Evolutionary conservation across 164 flowering plant genomes (phyloP), one percentile per base, ranked within the genome.

Genomic region (Chimonanthus praecox): DNA sequence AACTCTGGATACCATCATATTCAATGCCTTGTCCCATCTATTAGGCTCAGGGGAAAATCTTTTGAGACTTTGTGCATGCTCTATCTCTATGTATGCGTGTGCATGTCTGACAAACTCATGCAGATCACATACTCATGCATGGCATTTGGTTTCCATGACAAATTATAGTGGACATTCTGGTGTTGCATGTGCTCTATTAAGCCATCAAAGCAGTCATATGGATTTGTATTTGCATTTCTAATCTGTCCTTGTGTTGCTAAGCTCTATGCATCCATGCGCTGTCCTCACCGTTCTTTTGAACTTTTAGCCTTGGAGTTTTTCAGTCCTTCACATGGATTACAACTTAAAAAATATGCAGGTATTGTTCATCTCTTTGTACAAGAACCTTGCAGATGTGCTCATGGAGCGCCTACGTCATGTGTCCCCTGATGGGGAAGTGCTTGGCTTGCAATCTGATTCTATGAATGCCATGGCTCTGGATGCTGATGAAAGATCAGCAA

Each of bases 301-400:
- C 4, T 13, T 54, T 4, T 54, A n/a, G 60, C 16, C 60, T 66
- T 46, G 13, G 15, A 15, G 44, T 47, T 47, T 74, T 58, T 71
- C 3, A 10, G 43, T 67, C 11, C 44, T 80, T 16, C 33, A 46
- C 4, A n/a, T 74, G 70, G 48, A 68, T 46, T 47, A n/a, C 65
- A 51, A 65, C 71, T 64, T 15, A 46, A 4, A 44, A 16, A 51
- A 72, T 67, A 50, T 78, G 5, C 85, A 95, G 99, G 97, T 84
- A 70, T 78, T 96, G 77, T 91, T 94, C 77, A 78, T 89, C 61
- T 82, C 85, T 13, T 74, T 96, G 80, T 96, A 90, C 81, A 87
- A 85, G 76, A 88, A 76, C 78, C 92, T 94, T 75, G 84, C 87
- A 21, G 73, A 67, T 80, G 94, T 91, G 68, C 83, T 96, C 80